Conservation (phyloP, 805 yeast species). For the Hanseniaspora vineae region DNA sequence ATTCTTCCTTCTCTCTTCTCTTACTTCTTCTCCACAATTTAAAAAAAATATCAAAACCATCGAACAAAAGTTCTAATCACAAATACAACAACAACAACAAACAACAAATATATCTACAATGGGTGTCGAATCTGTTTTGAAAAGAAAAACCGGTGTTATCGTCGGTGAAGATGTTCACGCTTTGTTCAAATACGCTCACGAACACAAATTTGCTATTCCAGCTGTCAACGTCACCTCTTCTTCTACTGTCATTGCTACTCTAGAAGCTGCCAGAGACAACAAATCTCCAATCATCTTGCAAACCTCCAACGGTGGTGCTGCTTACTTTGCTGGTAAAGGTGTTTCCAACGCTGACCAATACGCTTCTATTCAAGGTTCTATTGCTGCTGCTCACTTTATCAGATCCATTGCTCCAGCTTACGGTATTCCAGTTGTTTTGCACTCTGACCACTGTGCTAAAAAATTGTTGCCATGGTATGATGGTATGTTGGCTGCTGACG, state of each 20-base stretch:
- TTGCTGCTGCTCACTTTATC: conserved; percentile 97
- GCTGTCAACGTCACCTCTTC: conserved; percentile 98
- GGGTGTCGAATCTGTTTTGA: conserved; percentile 64
- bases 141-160: conserved; percentile 93
- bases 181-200: conserved; percentile 86
- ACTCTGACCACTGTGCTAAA: conserved; percentile 98
- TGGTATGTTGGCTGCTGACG: conserved; percentile 95
- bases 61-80: neutral
- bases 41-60: neutral
- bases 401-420: conserved; percentile 93
- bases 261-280: conserved; percentile 94
- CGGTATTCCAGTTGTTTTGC: conserved; percentile 93
- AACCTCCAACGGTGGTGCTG: conserved; percentile 98
- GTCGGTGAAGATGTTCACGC: conserved; percentile 89
- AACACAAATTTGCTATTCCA: conserved; percentile 90
- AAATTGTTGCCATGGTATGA: conserved; percentile 97
- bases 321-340: conserved; percentile 99
- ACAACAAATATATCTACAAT: conserved; percentile 20
- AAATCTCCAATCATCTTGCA: conserved; percentile 93
- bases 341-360: conserved; percentile 83
- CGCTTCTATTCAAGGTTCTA: conserved; percentile 88
- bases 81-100: neutral
- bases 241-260: conserved; percentile 91
- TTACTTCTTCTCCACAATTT: neutral
- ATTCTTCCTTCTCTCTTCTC: too few relatives aligned